Base-by-base conservation (phyloP, 805 yeast genomes). In the Starmerella sp. region DNA sequence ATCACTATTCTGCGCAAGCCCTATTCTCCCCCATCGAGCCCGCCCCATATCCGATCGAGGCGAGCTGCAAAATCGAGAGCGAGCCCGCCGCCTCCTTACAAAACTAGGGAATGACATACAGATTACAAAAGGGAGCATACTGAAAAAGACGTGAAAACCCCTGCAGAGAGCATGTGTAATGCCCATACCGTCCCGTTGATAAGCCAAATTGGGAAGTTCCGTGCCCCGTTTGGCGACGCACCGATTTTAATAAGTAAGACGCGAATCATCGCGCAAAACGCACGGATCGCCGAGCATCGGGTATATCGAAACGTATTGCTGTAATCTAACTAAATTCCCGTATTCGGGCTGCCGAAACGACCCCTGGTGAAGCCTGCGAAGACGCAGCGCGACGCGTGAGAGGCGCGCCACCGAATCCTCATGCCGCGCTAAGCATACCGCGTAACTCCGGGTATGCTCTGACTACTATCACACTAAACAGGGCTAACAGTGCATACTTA, bases 171-270 rank as follows among this genome's bases (percentile, higher is more conserved):
- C 5, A 15, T 39, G 29, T 39, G 29, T 36, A 15, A 39, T 28
- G 13, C 43, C 29, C 9, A 15, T 8, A 6, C 29, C 10, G 13
- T 14, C 11, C 5, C 29, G 29, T 39, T 39, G 43, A 39, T 42
- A 42, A 42, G 32, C 45, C 45, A 14, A 42, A 42, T 42, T 42
- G 45, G 45, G 45, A 42, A 42, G 32, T 42, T 42, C 32, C 45
- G n/a, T 42, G 7, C 32, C 43, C 30, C 13, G 13, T 28, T 28
- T 2, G 15, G 43, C 41, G n/a, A 37, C n/a, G 41, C 41, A 14
- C 15, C 15, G n/a, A 37, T 37, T 37, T 37, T 37, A 37, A 37
- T 37, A 13, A 8, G n/a, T 37, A 37, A 13, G n/a, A 8, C n/a
- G n/a, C 41, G n/a, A 8, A 37, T 37, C 17, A 13, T 2, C 7